A percentile compares a stretch with the other conserved stretches of the same genome.
Evolutionary conservation across 108 stramenopile genomes (phyloP).

Genomic region (Phaeodactylum tricornutum): DNA sequence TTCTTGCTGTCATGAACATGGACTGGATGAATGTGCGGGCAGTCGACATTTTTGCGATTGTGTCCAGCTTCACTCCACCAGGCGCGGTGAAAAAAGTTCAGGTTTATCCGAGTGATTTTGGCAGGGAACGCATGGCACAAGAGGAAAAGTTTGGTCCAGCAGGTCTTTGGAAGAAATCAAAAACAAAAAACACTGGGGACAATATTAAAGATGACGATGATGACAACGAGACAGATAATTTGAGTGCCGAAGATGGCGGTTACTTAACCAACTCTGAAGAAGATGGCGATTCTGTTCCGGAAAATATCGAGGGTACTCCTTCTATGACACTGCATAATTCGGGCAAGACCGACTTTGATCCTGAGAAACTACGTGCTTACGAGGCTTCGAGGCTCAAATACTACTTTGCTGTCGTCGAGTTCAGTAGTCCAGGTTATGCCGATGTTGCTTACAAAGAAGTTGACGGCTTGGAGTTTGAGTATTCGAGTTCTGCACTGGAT

Average conservation of each 20-base stretch:
- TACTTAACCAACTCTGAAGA: conserved; percentile 6
- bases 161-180: conserved; percentile 62
- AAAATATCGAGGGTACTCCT: conserved; percentile 17
- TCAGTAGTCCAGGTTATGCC: conserved; percentile 57
- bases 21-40: conserved; percentile 91
- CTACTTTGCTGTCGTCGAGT: conserved; percentile 92
- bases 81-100: conserved; percentile 62
- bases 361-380: conserved; percentile 87
- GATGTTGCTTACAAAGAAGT: conserved; percentile 80
- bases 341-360: conserved; percentile 62
- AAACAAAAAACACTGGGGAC: conserved; percentile 2
- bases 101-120: conserved; percentile 86
- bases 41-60: conserved; percentile 78
- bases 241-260: conserved; percentile 8
- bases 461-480: conserved; percentile 95
- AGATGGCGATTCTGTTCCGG: conserved; percentile 1
- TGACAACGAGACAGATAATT: neutral
- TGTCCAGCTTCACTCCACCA: conserved; percentile 78
- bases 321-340: conserved; percentile 13
- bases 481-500: conserved; percentile 85
- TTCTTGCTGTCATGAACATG: conserved; percentile 75
- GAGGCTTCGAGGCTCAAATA: conserved; percentile 92
- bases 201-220: conserved; percentile 4
- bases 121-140: conserved; percentile 79
- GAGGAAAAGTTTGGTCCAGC: conserved; percentile 71